A percentile compares a stretch with the other conserved stretches of the same genome.
Conservation (phyloP, 2,329 filamentous ascomycete genomes). For the Fusarium sacchari region DNA sequence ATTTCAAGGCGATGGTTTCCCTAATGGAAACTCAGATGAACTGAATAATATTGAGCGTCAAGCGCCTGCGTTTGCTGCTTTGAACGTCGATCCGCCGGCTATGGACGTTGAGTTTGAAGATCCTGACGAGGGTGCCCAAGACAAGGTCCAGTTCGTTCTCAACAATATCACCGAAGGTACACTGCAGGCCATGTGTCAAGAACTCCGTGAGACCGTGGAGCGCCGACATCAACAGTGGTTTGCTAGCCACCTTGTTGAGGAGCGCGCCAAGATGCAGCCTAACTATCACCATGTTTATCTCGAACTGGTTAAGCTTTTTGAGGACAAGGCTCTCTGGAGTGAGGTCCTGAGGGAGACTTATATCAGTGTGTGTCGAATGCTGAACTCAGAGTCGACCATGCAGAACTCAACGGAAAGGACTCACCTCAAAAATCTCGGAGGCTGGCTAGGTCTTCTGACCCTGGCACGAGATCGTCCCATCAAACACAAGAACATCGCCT, state of each 20-base stretch:
- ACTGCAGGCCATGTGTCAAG: conserved; percentile 82
- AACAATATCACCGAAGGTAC: conserved; percentile 97
- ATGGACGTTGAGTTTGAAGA: conserved; percentile 77
- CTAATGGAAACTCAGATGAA: conserved; percentile 78
- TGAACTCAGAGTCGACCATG: conserved; percentile 90
- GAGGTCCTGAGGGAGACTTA: conserved; percentile 96
- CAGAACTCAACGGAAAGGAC: conserved; percentile 84
- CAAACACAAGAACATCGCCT: conserved; percentile 95
- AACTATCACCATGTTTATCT: conserved; percentile 96
- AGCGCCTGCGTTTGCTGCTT: conserved; percentile 77
- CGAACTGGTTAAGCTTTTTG: conserved; percentile 84
- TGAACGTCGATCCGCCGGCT: conserved; percentile 78
- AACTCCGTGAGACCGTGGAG: conserved; percentile 81
- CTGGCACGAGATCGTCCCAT: conserved; percentile 95
- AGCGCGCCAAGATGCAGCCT: conserved; percentile 95
- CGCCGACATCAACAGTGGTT: conserved; percentile 95
- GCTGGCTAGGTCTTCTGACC: conserved; percentile 93
- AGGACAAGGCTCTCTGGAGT: conserved; percentile 80
- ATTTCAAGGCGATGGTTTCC: conserved; percentile 60
- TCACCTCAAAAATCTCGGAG: conserved; percentile 91
- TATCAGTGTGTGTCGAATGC: conserved; percentile 82
- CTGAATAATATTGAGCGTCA: conserved; percentile 66
- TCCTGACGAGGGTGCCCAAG: conserved; percentile 84
- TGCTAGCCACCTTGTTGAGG: conserved; percentile 91
- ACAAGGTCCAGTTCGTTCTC: conserved; percentile 93